These are phyloP conservation scores for Xylaria intraflava DNA, from an alignment of 495 filamentous ascomycete species.

Conservation along the genomic window DNA sequence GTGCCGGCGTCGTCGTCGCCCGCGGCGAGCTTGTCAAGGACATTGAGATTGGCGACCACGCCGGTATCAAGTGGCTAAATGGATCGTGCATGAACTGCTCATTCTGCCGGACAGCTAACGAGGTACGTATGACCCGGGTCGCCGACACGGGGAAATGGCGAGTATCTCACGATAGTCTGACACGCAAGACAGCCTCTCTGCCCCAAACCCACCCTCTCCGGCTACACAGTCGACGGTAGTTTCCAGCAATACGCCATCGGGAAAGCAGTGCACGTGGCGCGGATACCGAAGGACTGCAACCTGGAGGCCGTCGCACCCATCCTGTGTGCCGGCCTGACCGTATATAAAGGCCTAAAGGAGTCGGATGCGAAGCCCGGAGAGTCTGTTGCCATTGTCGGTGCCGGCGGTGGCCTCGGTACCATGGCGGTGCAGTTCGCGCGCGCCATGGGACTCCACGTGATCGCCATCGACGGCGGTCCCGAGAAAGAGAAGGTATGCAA, in stretches of 20 bases:
- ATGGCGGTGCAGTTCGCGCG: constrained; percentile 81
- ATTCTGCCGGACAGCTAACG: constrained; percentile 64
- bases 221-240: constrained; percentile 85
- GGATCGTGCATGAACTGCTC: constrained; percentile 70
- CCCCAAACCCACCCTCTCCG: constrained; percentile 62
- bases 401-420: constrained; percentile 78
- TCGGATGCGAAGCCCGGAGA: constrained; percentile 66
- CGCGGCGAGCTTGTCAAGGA: constrained; percentile 65
- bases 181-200: constrained; percentile 62
- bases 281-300: constrained; percentile 65
- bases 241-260: constrained; percentile 91
- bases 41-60: constrained; percentile 71
- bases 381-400: constrained; percentile 79
- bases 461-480: constrained; percentile 73
- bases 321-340: constrained; percentile 83
- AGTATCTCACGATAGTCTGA: constrained; percentile 25
- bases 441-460: constrained; percentile 74
- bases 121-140: not conserved
- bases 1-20: constrained; percentile 78
- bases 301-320: constrained; percentile 77
- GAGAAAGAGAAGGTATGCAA: constrained; percentile 68
- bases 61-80: constrained; percentile 89
- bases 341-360: constrained; percentile 90
- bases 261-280: constrained; percentile 75
- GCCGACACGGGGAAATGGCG: not conserved